Base-by-base conservation (phyloP, 1,139 yeast genomes). In the Saccharomyces hybrid region DNA sequence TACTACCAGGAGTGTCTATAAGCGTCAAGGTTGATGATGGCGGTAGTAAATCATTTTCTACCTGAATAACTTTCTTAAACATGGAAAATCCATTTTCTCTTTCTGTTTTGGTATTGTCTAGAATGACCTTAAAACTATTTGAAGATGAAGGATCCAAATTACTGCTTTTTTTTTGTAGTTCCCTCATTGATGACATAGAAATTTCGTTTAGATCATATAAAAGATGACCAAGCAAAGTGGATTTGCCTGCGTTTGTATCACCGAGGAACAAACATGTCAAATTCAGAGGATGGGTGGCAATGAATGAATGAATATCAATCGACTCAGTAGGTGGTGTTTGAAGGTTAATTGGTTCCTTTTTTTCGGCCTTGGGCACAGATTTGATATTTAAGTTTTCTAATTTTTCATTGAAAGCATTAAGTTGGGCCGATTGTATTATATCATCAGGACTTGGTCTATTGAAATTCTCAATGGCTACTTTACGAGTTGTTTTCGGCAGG, bases 211-310 rank as follows among this genome's bases (percentile, higher is more conserved):
- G 71, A 63, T 89, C 96, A 56, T 82, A 81, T 49, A 91, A 70
- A 47, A 90, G 70, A 54, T 97, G 74, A 8, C 98, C 97, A 78
- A 90, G 81, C 41, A 90, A 73, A 0, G 97, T 91, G 2, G 96
- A 86, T 68, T 90, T 90, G 9, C 98, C 98, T 0, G 96, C 91
- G 70, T 88, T 96, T 8, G 88, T 95, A 70, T 90, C 97, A 2
- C 98, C 97, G 58, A 86, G 83, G 1, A 87, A 88, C 16, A 87
- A 38, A 11, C 44, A 38, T 16, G 44, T 90, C 65, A 86, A 83
- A 7, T 88, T 80, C 50, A 82, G 74, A 57, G 78, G 79, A 3
- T 86, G 86, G 63, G 83, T 84, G 23, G 67, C 14, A 14, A 56
- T 28, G 50, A 53, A 59, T 14, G 38, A 16, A 5, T 14, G 5